These are phyloP conservation scores for Logfia minima DNA, from an alignment of 129 eudicot species.

Conservation along the genomic window DNA sequence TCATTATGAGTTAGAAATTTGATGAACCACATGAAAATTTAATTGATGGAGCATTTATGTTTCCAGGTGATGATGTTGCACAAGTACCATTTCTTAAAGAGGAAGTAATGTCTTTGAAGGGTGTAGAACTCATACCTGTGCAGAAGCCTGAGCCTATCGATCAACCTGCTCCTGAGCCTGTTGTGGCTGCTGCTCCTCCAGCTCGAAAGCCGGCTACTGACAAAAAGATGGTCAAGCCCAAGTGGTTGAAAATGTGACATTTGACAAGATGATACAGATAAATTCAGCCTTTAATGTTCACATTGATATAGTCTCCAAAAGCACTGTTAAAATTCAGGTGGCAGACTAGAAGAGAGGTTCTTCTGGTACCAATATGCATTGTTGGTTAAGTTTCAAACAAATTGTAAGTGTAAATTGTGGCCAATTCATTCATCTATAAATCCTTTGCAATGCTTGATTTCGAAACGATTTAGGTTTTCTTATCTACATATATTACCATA, in stretches of 20 bases:
- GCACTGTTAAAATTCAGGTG: constrained; percentile 1
- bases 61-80: constrained; percentile 43
- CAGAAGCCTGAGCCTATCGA: constrained; percentile 37
- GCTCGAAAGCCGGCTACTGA: constrained; percentile 48
- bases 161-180: constrained; percentile 41
- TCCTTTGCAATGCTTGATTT: background rate
- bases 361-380: constrained; percentile 7
- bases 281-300: background rate
- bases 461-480: too few relatives aligned
- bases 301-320: constrained; percentile 4
- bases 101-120: constrained; percentile 69
- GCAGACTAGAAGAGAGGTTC: background rate
- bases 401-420: constrained; percentile 18
- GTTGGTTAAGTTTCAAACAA: background rate
- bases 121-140: constrained; percentile 37
- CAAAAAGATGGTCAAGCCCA: constrained; percentile 67
- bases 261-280: background rate
- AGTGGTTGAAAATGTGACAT: constrained; percentile 81
- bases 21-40: background rate
- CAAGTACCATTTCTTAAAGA: constrained; percentile 59
- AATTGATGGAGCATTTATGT: background rate
- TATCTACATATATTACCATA: too few relatives aligned
- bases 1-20: background rate
- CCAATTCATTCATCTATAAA: background rate
- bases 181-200: constrained; percentile 30